Base-by-base conservation (phyloP, 192 early-diverging fungal genomes). In the Podochytrium sp. region DNA sequence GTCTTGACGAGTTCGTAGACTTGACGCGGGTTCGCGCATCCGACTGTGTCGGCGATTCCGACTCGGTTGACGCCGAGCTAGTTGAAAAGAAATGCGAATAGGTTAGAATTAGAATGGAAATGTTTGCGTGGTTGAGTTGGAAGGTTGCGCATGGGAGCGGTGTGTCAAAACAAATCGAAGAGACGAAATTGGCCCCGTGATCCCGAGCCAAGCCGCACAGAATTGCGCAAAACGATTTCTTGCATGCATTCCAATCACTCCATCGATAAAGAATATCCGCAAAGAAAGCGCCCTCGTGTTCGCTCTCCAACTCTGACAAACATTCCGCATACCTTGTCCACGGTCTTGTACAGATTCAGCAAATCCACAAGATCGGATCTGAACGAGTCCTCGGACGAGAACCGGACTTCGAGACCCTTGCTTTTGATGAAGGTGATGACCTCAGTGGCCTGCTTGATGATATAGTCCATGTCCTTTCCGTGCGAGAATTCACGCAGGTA, bases 381-480 rank as follows among this genome's bases (percentile, higher is more conserved):
- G 90, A 99, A 99, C 50, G 97, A 98, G 73, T 99, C 97, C 85
- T 99, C 97, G 16, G 93, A 92, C 38, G 96, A 98, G 82, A 99
- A 99, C 40, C 97, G 91, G 50, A 99, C 97, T 81, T 99, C 96
- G 5, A 98, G 85, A 51, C 96, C 96, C 86, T 96, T 92, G 81
- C 85, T 82, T 86, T 98, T 95, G 88, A 99, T 93, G 80, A 92
- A 99, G 77, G 87, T 86, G 80, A 99, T 95, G 30, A 99, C 97
- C 81, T 99, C 95, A 35, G 91, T 96, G 16, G 97, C 97, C 74
- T 93, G 90, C 78, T 95, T 90, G 83, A 93, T 94, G 69, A 99
- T 99, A 84, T 93, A 95, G 49, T 94, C 91, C 94, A 99, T 99
- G 80, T 99, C 96, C 85, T 99, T 99, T 71, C 97, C 97, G 78